A percentile compares a stretch with the other conserved stretches of the same genome.
Evolutionary conservation across 768 basidiomycete species (phyloP).

Genomic region (Mycena vitilis): DNA sequence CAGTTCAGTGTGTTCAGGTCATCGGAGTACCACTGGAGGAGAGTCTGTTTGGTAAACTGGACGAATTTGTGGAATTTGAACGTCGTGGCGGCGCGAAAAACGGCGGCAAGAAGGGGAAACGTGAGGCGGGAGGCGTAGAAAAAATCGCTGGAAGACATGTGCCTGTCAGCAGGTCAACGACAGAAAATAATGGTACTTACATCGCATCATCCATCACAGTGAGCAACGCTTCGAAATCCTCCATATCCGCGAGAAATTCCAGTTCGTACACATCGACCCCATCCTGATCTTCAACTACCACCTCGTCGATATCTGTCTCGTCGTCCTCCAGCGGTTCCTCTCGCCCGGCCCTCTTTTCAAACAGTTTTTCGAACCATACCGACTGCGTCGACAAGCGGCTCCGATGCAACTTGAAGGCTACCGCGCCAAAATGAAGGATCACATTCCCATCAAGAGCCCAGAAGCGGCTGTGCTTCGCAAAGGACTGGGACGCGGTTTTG

Average conservation of each 20-base stretch:
- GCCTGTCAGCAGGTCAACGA: not conserved
- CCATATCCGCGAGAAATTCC: not conserved
- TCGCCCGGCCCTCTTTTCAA: slow-evolving; percentile 30
- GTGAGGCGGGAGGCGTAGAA: slow-evolving; percentile 38
- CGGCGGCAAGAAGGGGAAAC: slow-evolving; percentile 43
- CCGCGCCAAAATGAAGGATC: slow-evolving; percentile 38
- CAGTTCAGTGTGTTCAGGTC: slow-evolving; percentile 36
- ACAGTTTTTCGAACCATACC: slow-evolving; percentile 40
- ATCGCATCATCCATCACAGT: slow-evolving; percentile 38
- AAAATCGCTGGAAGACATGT: slow-evolving; percentile 28
- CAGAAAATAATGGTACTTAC: slow-evolving; percentile 22
- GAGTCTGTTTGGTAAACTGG: slow-evolving; percentile 41
- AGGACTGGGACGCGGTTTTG: slow-evolving; percentile 18
- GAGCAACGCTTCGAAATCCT: slow-evolving; percentile 37
- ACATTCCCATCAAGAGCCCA: slow-evolving; percentile 43
- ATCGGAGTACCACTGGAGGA: slow-evolving; percentile 45
- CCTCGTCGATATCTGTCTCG: slow-evolving; percentile 20
- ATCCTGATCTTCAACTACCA: slow-evolving; percentile 16
- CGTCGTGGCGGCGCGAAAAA: slow-evolving; percentile 48
- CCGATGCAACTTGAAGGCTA: slow-evolving; percentile 39
- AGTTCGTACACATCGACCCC: slow-evolving; percentile 22
- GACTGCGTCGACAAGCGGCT: slow-evolving; percentile 41
- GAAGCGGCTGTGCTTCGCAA: slow-evolving; percentile 38
- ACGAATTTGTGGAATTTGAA: slow-evolving; percentile 43
- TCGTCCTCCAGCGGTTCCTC: slow-evolving; percentile 9